These are phyloP conservation scores for Fusarium gaditjirri DNA, from an alignment of 2,329 filamentous ascomycete genomes.

Conservation along the genomic window DNA sequence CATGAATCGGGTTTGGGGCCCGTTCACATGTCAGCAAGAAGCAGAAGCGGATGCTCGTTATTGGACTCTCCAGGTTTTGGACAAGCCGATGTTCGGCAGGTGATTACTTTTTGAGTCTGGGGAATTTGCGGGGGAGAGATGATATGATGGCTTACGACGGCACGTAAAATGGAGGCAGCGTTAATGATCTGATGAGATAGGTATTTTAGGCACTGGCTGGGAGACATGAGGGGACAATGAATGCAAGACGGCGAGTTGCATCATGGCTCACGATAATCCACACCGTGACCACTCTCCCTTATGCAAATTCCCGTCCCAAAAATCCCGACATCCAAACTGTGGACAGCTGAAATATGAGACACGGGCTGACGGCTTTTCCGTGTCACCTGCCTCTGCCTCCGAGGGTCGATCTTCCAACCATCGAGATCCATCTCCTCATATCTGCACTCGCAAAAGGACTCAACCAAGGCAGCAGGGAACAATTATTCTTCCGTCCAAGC, in stretches of 20 bases:
- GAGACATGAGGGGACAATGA: not conserved
- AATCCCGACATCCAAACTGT: conserved; percentile 1
- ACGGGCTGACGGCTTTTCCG: conserved; percentile 15
- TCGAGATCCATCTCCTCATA: conserved; percentile 29
- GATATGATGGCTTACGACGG: conserved; percentile 1
- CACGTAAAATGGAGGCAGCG: not conserved
- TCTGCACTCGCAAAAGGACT: conserved; percentile 2
- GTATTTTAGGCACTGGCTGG: no score
- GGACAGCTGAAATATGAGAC: conserved; percentile 20
- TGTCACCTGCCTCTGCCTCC: conserved; percentile 4
- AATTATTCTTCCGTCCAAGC: conserved; percentile 9
- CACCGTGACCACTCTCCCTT: not conserved
- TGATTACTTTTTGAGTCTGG: conserved; percentile 34
- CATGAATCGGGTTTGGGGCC: conserved; percentile 18
- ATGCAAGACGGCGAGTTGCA: not conserved
- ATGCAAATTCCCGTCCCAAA: conserved; percentile 10
- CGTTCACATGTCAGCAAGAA: conserved; percentile 33
- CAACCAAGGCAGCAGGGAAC: conserved; percentile 6
- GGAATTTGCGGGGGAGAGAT: conserved; percentile 35
- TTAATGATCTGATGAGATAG: no score
- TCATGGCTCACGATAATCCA: conserved; percentile 10
- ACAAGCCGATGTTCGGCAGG: conserved; percentile 33
- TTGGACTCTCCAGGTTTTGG: conserved; percentile 29
- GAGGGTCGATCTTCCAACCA: conserved; percentile 24
- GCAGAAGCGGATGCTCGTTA: not conserved